phyloP scores from a whole-genome alignment of 139 green algal genomes.

The Coelastrella sp. region DNA sequence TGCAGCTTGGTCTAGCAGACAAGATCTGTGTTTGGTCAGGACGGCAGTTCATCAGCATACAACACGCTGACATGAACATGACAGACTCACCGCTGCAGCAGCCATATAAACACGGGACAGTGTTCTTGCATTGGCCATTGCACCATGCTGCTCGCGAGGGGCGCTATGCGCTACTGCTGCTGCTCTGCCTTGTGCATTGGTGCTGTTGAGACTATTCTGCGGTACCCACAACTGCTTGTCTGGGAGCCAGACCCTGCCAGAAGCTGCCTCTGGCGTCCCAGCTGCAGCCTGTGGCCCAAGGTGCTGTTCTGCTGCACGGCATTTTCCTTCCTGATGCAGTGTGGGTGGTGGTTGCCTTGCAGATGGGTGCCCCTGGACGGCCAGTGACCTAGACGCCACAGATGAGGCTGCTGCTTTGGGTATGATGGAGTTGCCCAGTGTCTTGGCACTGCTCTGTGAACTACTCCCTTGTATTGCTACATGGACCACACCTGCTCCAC shows the following conservation, averaged over 20 bases:
- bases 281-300: background rate
- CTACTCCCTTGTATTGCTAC: too few species aligned
- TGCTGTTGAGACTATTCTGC: background rate
- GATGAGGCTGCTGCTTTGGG: background rate
- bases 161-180: background rate
- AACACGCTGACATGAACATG: background rate
- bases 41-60: background rate
- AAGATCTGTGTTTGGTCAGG: background rate
- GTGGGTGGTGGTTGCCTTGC: too few species aligned
- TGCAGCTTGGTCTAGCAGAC: too few species aligned
- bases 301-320: background rate
- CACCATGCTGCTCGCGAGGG: background rate
- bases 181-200: background rate
- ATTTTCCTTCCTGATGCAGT: background rate
- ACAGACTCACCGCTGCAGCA: slow-evolving; percentile 27
- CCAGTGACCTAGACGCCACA: background rate
- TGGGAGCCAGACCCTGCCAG: slow-evolving; percentile 4
- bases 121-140: background rate
- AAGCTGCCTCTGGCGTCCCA: background rate
- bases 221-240: slow-evolving; percentile 43
- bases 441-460: too few species aligned
- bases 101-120: slow-evolving; percentile 19
- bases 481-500: too few species aligned
- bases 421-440: background rate
- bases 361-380: background rate